phyloP scores from a whole-genome alignment of 805 yeast species.

The Monosporozyma servazzii region DNA sequence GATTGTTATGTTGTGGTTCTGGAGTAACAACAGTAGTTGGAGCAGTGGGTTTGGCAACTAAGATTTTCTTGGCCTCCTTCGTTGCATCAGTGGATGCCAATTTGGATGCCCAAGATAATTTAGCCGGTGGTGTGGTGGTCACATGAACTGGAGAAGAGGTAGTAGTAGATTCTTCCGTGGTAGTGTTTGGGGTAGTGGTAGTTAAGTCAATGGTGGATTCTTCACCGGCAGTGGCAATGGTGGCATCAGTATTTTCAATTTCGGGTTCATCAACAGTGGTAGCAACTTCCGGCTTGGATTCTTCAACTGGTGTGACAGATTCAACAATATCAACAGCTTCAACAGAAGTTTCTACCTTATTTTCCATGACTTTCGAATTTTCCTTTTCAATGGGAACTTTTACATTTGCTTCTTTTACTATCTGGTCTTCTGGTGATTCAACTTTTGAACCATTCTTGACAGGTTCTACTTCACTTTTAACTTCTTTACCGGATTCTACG shows the following conservation, averaged over 20 bases:
- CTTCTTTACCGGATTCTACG: neutral
- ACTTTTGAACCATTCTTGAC: neutral
- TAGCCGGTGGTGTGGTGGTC: slow-evolving; percentile 7
- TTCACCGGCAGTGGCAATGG: neutral
- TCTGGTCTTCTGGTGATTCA: neutral
- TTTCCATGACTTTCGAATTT: neutral
- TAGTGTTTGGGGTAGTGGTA: neutral
- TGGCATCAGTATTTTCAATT: neutral
- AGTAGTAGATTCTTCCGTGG: neutral
- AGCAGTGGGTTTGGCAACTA: slow-evolving; percentile 4
- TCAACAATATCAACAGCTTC: neutral
- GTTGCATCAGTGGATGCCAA: slow-evolving; percentile 9
- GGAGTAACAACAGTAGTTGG: neutral
- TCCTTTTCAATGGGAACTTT: neutral
- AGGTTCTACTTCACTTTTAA: neutral
- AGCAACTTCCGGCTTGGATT: neutral
- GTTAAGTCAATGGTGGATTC: neutral
- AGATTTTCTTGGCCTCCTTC: slow-evolving; percentile 7
- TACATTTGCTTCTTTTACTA: neutral
- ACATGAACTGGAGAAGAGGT: neutral
- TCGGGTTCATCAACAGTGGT: neutral
- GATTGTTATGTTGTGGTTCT: neutral
- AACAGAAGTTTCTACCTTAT: neutral
- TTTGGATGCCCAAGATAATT: slow-evolving; percentile 26
- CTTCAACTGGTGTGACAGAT: neutral